Base-by-base conservation (phyloP, 306 rosid species). In the Casuarina equisetifolia region DNA sequence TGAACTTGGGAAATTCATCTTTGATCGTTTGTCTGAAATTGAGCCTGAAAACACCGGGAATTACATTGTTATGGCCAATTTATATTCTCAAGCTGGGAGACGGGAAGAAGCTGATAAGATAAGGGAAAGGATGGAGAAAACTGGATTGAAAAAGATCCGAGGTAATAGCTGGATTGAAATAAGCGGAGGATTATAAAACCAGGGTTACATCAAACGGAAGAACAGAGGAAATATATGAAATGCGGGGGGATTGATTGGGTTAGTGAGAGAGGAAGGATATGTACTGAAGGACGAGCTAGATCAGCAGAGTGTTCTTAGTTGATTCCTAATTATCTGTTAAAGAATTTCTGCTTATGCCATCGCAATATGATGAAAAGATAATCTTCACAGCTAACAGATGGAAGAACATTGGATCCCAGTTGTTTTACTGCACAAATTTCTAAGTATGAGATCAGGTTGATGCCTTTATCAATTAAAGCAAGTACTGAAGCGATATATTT, bases 41-140 rank as follows among this genome's bases (percentile, higher is more conserved):
- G 96, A 95, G 79, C 96, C 97, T 32, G 94, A 91, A 74, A 90
- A 87, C 79, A 86, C 96, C 4, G 96, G 96, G 82, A 95, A 82
- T 84, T 91, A 92, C 64, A 63, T 91, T 39, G 87, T 91, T 50
- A 92, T 95, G 99, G 96, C 97, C 16, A 95, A 92, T 78, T 83
- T 95, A 48, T 95, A 84, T 86, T 85, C 97, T 25, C 89, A 80
- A 69, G 90, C 88, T 51, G 91, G 96, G 78, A 91, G 93, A 80
- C 88, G 91, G 93, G 88, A 90, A 83, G 96, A 92, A 81, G 94
- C 98, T 73, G 85, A 84, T 66, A 50, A 70, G 83, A 83, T 91
- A 74, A 88, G 99, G 86, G 78, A 85, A 58, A 87, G 66, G 79
- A 87, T 95, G 94, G 81, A 84, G 44, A 64, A 51, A 61, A 80